Base-by-base conservation (phyloP, 176 grass and related monocot species). In the Puccinellia tenuiflora region DNA sequence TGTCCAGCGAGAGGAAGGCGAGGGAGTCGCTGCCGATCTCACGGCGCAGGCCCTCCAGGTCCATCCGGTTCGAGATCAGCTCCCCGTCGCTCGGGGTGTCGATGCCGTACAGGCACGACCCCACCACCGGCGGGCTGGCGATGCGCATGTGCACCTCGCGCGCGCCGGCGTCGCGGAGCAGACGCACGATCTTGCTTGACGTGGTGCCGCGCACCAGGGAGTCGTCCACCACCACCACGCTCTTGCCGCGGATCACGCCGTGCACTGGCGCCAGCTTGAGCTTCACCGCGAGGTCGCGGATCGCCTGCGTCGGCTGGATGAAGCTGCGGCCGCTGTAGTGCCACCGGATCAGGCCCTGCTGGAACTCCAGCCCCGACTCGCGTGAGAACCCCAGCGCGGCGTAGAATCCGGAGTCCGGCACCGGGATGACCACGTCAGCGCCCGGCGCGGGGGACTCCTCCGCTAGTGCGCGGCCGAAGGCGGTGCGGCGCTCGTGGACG, bases 91-190 rank as follows among this genome's bases (percentile, higher is more conserved):
- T 92, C 7, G 97, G 91, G 28, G 97, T 99, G 79, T 99, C 97
- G 30, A 99, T 92, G 68, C 97, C 97, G 0, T 99, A 99, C 78
- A 89, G 94, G 57, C 97, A 99, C 1, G 91, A 90, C 17, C 93
- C 89, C 55, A 99, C 50, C 17, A 99, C 94, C 3, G 97, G 97
- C 0, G 96, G 97, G 75, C 97, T 89, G 65, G 97, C 79, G 39
- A 99, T 96, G 65, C 97, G 87, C 89, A 99, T 92, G 77, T 99
- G 96, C 78, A 99, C 96, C 83, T 99, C 97, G 21, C 97, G 93
- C 26, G 97, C 97, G 21, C 97, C 97, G 24, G 85, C 89, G 73
- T 88, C 88, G 26, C 90, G 91, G 77, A 99, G 81, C 40, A 99
- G 81, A 29, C 81, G 87, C 35, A 99, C 89, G 16, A 99, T 99